Base-by-base conservation (phyloP, 2,329 filamentous ascomycete species). In the Colletotrichum lini region DNA sequence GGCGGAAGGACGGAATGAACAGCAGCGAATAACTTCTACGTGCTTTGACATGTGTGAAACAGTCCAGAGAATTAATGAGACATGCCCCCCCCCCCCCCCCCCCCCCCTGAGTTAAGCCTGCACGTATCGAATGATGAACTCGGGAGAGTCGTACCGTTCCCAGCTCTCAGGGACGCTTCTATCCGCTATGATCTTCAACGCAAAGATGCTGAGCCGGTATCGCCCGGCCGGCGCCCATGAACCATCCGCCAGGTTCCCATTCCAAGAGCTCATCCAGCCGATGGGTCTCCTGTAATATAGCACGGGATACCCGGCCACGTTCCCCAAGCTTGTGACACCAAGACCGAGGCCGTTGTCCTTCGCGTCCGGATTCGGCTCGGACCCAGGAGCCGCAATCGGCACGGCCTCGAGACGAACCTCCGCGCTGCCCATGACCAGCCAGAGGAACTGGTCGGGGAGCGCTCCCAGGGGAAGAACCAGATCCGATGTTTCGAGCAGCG, bases 221-320 rank as follows among this genome's bases (percentile, higher is more conserved):
- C 76, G 74, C 4, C 87, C 88, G 0, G 82, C 79, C 0, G 86
- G 84, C 3, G 82, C 87, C 72, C 85, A 87, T 0, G 76, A 80
- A 9, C 86, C 87, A 12, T 85, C 82, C 0, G 80, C 79, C 9
- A 89, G 77, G 45, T 79, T 77, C 5, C 88, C 88, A 54, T 85
- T 82, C 82, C 86, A 90, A 3, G 54, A 21, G 2, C 35, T 60
- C 21, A 56, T 42, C 66, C 67, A 71, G 2, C 70, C 72, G 21
- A 71, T 23, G 2, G 63, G 62, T 5, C 60, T 47, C n/a, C 38
- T 23, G 15, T 65, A n/a, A n/a, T n/a, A 67, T 2, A 54, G 73
- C 10, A n/a, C 40, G 1, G 72, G 72, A 12, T 67, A 73, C 0
- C 62, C 66, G 2, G 49, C 62, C 9, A 65, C 12, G 13, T 71